Evolutionary conservation across 139 green algal species (phyloP).

Genomic region (Desmodesmus armatus): DNA sequence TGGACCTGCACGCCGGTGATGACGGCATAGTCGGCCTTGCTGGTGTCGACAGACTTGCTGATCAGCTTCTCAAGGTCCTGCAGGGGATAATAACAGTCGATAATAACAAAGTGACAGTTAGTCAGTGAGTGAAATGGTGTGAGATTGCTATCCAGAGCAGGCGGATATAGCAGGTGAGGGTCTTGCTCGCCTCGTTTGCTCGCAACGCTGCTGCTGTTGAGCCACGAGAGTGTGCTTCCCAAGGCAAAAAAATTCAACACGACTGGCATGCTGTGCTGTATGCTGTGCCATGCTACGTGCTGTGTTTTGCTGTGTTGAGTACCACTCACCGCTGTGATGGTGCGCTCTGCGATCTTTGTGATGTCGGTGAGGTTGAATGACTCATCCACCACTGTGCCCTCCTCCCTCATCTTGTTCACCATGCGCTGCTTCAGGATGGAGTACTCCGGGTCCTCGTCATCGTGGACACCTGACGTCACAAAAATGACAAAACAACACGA

Average conservation of each 20-base stretch:
- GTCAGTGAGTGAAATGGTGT: too few relatives aligned
- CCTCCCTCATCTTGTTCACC: conserved; percentile 44
- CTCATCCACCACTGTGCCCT: conserved; percentile 9
- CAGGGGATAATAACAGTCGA: too few relatives aligned
- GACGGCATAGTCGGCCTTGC: conserved; percentile 86
- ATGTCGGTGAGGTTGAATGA: conserved; percentile 45
- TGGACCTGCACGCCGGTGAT: conserved; percentile 89
- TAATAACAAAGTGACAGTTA: too few relatives aligned
- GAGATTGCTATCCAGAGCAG: too few relatives aligned
- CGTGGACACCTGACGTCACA: conserved; percentile 64
- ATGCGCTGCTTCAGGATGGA: conserved; percentile 86
- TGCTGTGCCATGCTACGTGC: too few relatives aligned
- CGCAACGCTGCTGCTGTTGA: too few relatives aligned
- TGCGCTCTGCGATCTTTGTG: conserved; percentile 76
- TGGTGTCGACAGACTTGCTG: conserved; percentile 68
- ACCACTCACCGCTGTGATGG: conserved; percentile 65
- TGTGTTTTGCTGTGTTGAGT: background rate
- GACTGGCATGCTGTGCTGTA: too few relatives aligned
- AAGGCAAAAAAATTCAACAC: too few relatives aligned
- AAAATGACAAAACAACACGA: background rate
- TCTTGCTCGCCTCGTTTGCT: too few relatives aligned
- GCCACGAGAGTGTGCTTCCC: too few relatives aligned
- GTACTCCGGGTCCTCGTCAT: conserved; percentile 83
- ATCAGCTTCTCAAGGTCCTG: conserved; percentile 89
- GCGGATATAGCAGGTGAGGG: too few relatives aligned